Evolutionary conservation across 1,139 yeast species (phyloP).

Genomic region (Debaryomyces udenii): DNA sequence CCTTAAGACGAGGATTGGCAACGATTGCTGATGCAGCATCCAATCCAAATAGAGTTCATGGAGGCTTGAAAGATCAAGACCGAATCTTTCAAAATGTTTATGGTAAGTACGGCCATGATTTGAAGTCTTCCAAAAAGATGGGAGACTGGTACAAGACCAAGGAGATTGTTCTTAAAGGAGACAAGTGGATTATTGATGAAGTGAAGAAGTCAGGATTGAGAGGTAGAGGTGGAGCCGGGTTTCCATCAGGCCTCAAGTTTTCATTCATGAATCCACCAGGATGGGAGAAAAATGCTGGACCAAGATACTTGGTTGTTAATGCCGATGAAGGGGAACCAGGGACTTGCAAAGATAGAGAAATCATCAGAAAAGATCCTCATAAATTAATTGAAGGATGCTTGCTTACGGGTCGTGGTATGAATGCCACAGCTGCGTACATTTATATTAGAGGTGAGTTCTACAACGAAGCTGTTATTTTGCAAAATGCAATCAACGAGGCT

Average conservation of each 20-base stretch:
- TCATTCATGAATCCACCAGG: constrained; percentile 94
- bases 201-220: constrained; percentile 82
- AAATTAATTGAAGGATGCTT: constrained; percentile 87
- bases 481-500: constrained; percentile 83
- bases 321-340: constrained; percentile 97
- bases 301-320: constrained; percentile 82
- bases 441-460: constrained; percentile 89
- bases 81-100: constrained; percentile 85
- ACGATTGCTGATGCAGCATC: constrained; percentile 50
- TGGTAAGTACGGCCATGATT: constrained; percentile 71
- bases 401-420: constrained; percentile 88
- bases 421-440: constrained; percentile 89
- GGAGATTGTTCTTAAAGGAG: constrained; percentile 80
- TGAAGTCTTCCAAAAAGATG: constrained; percentile 72
- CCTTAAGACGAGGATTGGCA: constrained; percentile 38
- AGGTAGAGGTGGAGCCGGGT: constrained; percentile 94
- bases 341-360: constrained; percentile 89
- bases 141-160: constrained; percentile 93
- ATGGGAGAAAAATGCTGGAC: constrained; percentile 86
- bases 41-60: constrained; percentile 63
- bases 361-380: constrained; percentile 87
- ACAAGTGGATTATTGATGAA: constrained; percentile 85
- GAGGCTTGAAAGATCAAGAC: constrained; percentile 80
- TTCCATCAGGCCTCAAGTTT: constrained; percentile 90
- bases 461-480: constrained; percentile 72